Evolutionary conservation across 2,329 filamentous ascomycete species (phyloP).

Genomic region (Xylariomycetidae sp.): DNA sequence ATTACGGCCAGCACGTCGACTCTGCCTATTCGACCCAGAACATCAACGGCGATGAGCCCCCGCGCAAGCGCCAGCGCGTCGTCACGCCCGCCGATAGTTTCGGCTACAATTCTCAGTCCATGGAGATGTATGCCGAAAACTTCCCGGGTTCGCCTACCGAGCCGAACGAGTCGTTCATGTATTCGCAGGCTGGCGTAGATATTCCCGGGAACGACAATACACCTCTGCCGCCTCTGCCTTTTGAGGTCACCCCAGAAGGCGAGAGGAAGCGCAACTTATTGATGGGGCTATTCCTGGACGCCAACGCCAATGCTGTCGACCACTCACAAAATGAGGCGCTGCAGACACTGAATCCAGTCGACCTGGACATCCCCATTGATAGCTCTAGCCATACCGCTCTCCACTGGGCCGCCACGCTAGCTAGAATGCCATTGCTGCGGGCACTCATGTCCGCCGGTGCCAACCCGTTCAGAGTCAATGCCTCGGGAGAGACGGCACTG

Average conservation of each 20-base stretch:
- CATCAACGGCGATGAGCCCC: conserved; percentile 65
- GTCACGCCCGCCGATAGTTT: conserved; percentile 55
- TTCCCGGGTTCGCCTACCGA: conserved; percentile 73
- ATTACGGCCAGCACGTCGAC: conserved; percentile 70
- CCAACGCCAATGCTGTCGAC: conserved; percentile 61
- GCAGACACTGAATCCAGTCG: conserved; percentile 66
- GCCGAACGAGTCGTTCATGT: conserved; percentile 74
- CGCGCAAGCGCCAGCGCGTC: conserved; percentile 70
- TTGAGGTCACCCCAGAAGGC: conserved; percentile 57
- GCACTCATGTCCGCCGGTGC: conserved; percentile 80
- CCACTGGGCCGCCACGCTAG: conserved; percentile 93
- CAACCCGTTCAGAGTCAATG: conserved; percentile 82
- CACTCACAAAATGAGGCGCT: conserved; percentile 71
- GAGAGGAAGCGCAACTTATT: conserved; percentile 78
- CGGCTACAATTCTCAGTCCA: conserved; percentile 42
- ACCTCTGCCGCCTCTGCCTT: conserved; percentile 61
- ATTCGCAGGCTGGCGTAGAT: conserved; percentile 48
- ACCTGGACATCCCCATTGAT: conserved; percentile 91
- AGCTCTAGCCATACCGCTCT: conserved; percentile 83
- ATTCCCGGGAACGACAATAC: conserved; percentile 49
- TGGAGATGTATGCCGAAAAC: conserved; percentile 43
- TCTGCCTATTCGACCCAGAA: conserved; percentile 64
- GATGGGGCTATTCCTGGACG: conserved; percentile 78
- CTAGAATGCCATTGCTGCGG: conserved; percentile 75
- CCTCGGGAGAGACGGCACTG: conserved; percentile 83